Percentiles rank a stretch among this genome's conserved stretches.
Conservation (phyloP, 176 grass and related monocot genomes). For the Aegilops tauschii region DNA sequence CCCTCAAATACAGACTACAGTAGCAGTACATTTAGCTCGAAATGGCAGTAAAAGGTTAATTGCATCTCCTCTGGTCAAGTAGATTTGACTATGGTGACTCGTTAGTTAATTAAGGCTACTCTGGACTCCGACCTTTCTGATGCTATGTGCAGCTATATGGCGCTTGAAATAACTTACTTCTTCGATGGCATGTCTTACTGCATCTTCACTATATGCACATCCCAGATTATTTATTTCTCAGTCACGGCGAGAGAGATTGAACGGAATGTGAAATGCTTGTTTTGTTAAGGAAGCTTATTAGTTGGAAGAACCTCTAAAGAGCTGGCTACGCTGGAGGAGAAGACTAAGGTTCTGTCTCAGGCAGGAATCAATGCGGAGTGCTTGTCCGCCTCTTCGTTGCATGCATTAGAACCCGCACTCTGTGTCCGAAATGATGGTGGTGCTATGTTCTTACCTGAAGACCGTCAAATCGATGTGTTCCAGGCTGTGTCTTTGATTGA, state of each 20-base stretch:
- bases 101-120: background rate
- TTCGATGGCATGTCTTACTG: background rate
- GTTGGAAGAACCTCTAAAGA: slow-evolving; percentile 69
- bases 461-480: slow-evolving; percentile 78
- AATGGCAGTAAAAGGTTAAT: background rate
- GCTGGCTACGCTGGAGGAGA: slow-evolving; percentile 56
- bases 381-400: slow-evolving; percentile 50
- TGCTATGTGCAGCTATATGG: background rate
- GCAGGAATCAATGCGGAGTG: slow-evolving; percentile 69
- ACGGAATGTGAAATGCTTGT: slow-evolving; percentile 12
- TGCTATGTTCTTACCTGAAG: slow-evolving; percentile 71
- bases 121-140: background rate
- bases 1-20: background rate
- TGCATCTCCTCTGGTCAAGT: background rate
- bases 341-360: slow-evolving; percentile 52
- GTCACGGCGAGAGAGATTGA: background rate
- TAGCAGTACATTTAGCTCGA: background rate
- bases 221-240: background rate
- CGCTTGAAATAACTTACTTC: background rate
- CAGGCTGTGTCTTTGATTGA: slow-evolving; percentile 80
- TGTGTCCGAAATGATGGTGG: slow-evolving; percentile 60
- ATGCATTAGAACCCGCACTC: slow-evolving; percentile 60
- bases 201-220: background rate
- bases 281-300: slow-evolving; percentile 79
- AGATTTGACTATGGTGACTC: background rate